phyloP scores from a whole-genome alignment of 768 basidiomycete species.

The Lentinula guzmanii region DNA sequence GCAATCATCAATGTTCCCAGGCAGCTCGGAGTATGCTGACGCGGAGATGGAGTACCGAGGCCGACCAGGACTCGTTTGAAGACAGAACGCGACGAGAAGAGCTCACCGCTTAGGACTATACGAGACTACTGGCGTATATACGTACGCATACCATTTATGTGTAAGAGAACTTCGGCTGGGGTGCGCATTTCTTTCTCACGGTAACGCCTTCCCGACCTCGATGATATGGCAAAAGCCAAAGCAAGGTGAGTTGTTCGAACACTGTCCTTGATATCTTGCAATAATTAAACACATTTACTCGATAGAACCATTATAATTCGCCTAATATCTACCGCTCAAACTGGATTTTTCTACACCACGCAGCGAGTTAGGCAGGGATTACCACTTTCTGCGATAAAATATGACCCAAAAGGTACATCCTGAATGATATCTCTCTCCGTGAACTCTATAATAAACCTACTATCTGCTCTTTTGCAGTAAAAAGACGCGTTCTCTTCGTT shows the following conservation, averaged over 20 bases:
- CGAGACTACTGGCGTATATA: too few relatives aligned
- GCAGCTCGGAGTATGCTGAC: too few relatives aligned
- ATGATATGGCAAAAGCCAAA: constrained; percentile 12
- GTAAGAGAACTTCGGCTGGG: too few relatives aligned
- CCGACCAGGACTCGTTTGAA: too few relatives aligned
- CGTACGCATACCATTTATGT: too few relatives aligned
- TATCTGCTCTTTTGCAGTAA: constrained; percentile 35
- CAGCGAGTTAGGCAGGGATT: constrained; percentile 68
- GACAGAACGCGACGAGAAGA: too few relatives aligned
- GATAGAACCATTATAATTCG: constrained; percentile 79
- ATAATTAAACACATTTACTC: not conserved
- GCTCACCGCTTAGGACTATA: too few relatives aligned
- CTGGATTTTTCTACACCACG: constrained; percentile 88
- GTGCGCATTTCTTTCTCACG: not conserved
- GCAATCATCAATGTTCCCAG: too few relatives aligned
- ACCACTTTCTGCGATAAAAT: constrained; percentile 87
- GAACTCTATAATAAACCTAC: too few relatives aligned
- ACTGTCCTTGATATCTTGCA: not conserved
- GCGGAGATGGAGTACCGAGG: too few relatives aligned
- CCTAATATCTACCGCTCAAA: constrained; percentile 86
- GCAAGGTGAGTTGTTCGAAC: constrained; percentile 9
- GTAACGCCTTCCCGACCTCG: not conserved
- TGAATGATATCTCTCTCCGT: not conserved
- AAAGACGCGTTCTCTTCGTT: constrained; percentile 68
- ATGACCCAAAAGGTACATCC: constrained; percentile 76